Conservation (phyloP, 169 alveolate genomes). For the Cryptosporidium tyzzeri region DNA sequence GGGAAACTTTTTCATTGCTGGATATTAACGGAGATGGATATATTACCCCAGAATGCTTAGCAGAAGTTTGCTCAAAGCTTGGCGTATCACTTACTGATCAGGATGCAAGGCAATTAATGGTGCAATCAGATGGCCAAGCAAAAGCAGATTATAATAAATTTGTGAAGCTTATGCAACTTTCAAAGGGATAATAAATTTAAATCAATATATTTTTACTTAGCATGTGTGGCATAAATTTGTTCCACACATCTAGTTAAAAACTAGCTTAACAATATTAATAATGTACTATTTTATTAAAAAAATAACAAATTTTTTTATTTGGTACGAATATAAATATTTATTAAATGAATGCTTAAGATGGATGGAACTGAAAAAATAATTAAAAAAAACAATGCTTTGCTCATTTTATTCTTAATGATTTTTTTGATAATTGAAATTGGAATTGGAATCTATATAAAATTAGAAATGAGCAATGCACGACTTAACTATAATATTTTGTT, state of each 20-base stretch:
- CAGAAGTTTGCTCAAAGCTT: conserved; percentile 63
- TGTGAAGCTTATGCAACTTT: conserved; percentile 60
- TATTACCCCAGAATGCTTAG: conserved; percentile 62
- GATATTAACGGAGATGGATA: conserved; percentile 53
- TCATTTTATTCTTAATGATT: not conserved
- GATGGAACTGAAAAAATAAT: not conserved
- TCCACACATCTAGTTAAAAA: conserved; percentile 33
- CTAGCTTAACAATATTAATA: not conserved
- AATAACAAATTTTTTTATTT: not conserved
- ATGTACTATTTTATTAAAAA: not conserved
- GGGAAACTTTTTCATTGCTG: conserved; percentile 49
- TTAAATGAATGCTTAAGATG: not conserved
- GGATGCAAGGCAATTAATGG: conserved; percentile 76
- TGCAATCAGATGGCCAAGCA: conserved; percentile 75
- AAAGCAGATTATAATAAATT: conserved; percentile 70
- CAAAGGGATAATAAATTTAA: conserved; percentile 14
- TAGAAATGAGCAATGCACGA: conserved; percentile 22
- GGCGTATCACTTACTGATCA: conserved; percentile 73
- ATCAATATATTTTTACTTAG: not conserved
- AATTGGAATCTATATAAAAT: conserved; percentile 7
- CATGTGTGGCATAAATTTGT: conserved; percentile 60
- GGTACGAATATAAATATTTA: not conserved
- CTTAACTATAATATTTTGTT: conserved; percentile 40
- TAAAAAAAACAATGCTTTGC: conserved; percentile 9
- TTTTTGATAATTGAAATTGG: conserved; percentile 4